Base-by-base conservation (phyloP, 495 filamentous ascomycete genomes). In the Amniculicola lignicola region DNA sequence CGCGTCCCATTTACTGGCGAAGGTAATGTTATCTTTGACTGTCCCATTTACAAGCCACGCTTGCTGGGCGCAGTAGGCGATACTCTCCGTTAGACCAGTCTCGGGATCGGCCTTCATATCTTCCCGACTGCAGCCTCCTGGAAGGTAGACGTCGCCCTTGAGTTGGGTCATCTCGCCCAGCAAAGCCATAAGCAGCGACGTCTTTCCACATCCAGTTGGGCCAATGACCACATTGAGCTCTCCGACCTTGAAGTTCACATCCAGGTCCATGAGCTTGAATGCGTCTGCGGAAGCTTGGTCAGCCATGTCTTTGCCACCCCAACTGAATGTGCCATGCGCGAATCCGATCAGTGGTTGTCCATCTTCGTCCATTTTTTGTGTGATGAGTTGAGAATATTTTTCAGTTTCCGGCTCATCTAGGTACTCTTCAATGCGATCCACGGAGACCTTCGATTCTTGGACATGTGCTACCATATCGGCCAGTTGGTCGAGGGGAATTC, bases 401-500 rank as follows among this genome's bases (percentile, higher is more conserved):
- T 93, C 89, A 0, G 93, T 97, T 71, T 99, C 94, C 21, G 95
- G 88, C 67, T 99, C 94, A 48, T 81, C 85, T 46, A 99, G 70
- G 67, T 95, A 99, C 58, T 95, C 87, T 64, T 99, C 93, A 16
- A 99, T 89, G 72, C 94, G 90, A 66, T 95, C 91, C 39, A 99
- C 80, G 1, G 94, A 97, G 25, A 99, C 94, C 74, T 94, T 93
- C 9, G 90, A 89, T 72, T 99, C 94, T 72, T 96, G 90, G 6
- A 99, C 91, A 67, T 96, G 95, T 29, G 94, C 95, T 66, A 99
- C 82, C 94, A 99, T 99, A 67, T 99, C 94, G 39, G 94, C 94
- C 3, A 99, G 77, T 66, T 97, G 94, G 71, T 99, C 94, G 45
- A 99, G 72, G 7, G 94, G 94, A 50, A 95, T 85, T 33, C 94